Percentiles rank a stretch among this genome's conserved stretches.
These are phyloP conservation scores for Aspergillus kassunensis DNA, from an alignment of 495 filamentous ascomycete species.

Conservation along the genomic window DNA sequence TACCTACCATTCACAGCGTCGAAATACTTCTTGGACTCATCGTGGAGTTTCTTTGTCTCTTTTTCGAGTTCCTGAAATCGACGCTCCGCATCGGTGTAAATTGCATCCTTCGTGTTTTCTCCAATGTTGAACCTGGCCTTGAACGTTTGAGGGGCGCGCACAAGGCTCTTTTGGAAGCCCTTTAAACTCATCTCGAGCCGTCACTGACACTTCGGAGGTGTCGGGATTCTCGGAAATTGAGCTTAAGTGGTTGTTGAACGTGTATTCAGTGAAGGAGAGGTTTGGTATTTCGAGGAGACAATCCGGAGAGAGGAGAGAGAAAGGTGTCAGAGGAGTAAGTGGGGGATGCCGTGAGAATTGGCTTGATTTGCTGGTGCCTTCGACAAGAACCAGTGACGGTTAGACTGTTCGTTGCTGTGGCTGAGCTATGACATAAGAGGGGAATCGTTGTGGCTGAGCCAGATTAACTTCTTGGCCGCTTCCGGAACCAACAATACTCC, in stretches of 20 bases:
- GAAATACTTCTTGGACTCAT: constrained; percentile 92
- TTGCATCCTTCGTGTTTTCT: constrained; percentile 87
- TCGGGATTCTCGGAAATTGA: constrained; percentile 5
- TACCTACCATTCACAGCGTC: constrained; percentile 82
- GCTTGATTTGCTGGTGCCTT: constrained; percentile 1
- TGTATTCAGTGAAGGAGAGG: not conserved
- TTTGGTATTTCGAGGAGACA: not conserved
- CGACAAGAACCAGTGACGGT: constrained; percentile 1
- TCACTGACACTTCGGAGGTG: constrained; percentile 4
- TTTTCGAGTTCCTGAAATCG: constrained; percentile 90
- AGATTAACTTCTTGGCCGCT: not conserved
- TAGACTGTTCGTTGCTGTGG: not conserved
- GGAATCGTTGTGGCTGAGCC: not conserved
- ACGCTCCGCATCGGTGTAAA: constrained; percentile 92
- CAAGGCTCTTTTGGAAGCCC: constrained; percentile 86
- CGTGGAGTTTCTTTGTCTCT: constrained; percentile 94
- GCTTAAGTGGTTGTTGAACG: not conserved
- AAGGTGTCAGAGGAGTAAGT: constrained; percentile 5
- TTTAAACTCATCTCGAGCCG: constrained; percentile 80
- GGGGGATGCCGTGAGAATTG: not conserved
- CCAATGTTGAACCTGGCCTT: constrained; percentile 89
- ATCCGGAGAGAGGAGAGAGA: constrained; percentile 8
- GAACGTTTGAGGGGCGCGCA: constrained; percentile 84
- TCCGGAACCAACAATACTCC: too few species aligned
- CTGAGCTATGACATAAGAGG: constrained; percentile 5